Base-by-base conservation (phyloP, 2,329 filamentous ascomycete species). In the Xylariaceae sp. region DNA sequence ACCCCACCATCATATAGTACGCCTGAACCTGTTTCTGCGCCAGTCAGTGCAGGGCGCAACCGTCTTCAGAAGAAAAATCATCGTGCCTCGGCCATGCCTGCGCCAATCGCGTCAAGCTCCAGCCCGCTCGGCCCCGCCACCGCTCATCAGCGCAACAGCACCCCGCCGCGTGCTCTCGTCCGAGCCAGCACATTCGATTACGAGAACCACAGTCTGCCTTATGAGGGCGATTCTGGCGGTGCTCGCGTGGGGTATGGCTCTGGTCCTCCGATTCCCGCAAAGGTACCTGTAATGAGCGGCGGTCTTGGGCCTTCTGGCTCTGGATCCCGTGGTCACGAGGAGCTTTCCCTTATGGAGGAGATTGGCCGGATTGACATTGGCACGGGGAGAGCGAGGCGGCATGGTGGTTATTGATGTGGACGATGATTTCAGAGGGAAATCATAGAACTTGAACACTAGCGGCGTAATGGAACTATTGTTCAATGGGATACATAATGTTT, bases 321-420 rank as follows among this genome's bases (percentile, higher is more conserved):
- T 25, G 51, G 22, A 3, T 47, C 57, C 25, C 68, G 64, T 41
- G 67, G 63, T 14, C 64, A 67, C 21, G 74, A 75, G 45, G 71
- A 79, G 51, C 73, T 74, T 64, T 79, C 83, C 17, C 67, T 91
- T 42, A 77, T 85, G 65, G 74, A 88, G 52, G 86, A 91, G 67
- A 77, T 91, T 73, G 81, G 76, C 56, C 72, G 73, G 38, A 85
- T 85, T 50, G 80, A 85, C 56, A 76, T 85, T 53, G 82, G 82
- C n/a, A 70, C 70, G 20, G 81, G 80, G 3, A 69, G 80, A 47
- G 75, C 77, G 21, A 69, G 77, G 56, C 68, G 78, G 36, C 73
- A 76, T 21, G 57, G 59, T 34, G 45, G 61, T 16, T 63, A 63
- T 45, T 64, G 51, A 50, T 22, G 17, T 37, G 12, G 22, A 6